Evolutionary conservation across 2,329 filamentous ascomycete species (phyloP), one percentile per base, ranked within the genome.

Genomic region (Alternaria alternata): DNA sequence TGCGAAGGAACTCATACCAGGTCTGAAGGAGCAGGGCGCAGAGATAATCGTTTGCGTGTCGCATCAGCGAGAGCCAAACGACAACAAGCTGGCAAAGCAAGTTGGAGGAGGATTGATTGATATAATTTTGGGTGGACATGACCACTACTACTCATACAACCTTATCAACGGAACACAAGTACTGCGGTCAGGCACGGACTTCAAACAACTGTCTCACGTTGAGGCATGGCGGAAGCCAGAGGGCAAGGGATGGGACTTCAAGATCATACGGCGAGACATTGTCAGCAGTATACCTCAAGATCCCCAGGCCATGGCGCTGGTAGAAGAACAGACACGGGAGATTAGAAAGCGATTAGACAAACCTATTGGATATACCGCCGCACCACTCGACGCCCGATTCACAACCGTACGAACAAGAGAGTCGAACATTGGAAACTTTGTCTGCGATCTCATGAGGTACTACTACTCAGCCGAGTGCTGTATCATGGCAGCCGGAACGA

Each of bases 151-250:
- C 75, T 85, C 85, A 16, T 92, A 97, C 78, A 86, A 84, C 55
- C 73, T 93, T 56, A 85, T 95, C 76, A 93, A 94, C 62, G 90
- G 89, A 8, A 91, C 88, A 0, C 93, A 97, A 71, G 87, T 96
- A 3, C 82, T 97, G n/a, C 87, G 94, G 2, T 96, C 92, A 0
- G 93, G 94, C 0, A 92, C 89, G 18, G 94, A 97, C 76, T 97
- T 97, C 80, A 96, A 95, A 79, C 91, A 97, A 75, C 82, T 97
- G 34, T 95, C 91, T 74, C 96, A 96, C 73, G 86, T 97, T 53
- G 92, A 96, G 76, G 91, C 88, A 1, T 87, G 91, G 68, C 84
- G 87, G 22, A 87, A 85, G 64, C 58, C 75, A 1, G 76, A 80
- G 30, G 82, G 77, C 3, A 81, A 71, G 16, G 85, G 85, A 18